These are phyloP conservation scores for Striga asiatica DNA, from an alignment of 257 asterid genomes.

Conservation along the genomic window DNA sequence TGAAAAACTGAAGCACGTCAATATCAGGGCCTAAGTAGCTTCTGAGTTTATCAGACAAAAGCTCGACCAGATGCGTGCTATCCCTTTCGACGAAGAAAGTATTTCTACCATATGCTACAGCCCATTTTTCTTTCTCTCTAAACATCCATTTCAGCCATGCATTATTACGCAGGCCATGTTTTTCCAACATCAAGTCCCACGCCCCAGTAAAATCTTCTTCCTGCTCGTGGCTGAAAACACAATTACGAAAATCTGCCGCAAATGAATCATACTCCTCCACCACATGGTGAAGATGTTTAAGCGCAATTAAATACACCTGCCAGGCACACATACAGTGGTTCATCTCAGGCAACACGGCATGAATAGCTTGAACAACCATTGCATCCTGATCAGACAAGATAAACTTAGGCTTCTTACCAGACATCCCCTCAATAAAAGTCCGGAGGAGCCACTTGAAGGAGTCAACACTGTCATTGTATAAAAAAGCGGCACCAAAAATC, in stretches of 20 bases:
- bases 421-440: constrained; percentile 40
- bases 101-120: constrained; percentile 45
- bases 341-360: constrained; percentile 45
- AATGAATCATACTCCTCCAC: constrained; percentile 34
- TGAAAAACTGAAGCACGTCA: constrained; percentile 39
- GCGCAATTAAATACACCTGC: constrained; percentile 49
- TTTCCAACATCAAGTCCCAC: constrained; percentile 47
- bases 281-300: constrained; percentile 35
- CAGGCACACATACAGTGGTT: constrained; percentile 44
- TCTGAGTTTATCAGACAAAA: constrained; percentile 33
- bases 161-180: constrained; percentile 34
- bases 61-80: constrained; percentile 37
- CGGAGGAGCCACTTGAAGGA: constrained; percentile 47
- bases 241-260: constrained; percentile 29
- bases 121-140: constrained; percentile 57
- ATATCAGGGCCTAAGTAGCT: constrained; percentile 29
- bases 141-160: constrained; percentile 64
- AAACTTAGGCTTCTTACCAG: constrained; percentile 43
- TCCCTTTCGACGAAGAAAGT: constrained; percentile 42
- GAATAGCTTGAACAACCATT: constrained; percentile 48
- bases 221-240: constrained; percentile 43
- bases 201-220: constrained; percentile 41
- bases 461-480: constrained; percentile 42
- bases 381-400: constrained; percentile 57
- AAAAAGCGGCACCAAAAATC: constrained; percentile 50